A percentile compares a stretch with the other conserved stretches of the same genome.
Evolutionary conservation across 1,284 basidiomycete genomes (phyloP).

Genomic region (Pyrrhoderma noxium): DNA sequence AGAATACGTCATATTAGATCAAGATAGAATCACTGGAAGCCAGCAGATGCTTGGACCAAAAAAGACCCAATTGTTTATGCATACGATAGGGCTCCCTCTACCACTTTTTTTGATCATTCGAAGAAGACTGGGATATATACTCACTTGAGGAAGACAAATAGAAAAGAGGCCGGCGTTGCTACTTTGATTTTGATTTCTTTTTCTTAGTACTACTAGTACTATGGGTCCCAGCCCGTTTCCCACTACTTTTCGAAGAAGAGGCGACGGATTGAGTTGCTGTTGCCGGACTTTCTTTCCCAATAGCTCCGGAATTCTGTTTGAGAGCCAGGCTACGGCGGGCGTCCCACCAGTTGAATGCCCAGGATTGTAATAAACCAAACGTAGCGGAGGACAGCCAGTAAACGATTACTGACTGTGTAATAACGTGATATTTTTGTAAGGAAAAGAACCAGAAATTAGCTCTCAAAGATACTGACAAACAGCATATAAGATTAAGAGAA

Average conservation of each 20-base stretch:
- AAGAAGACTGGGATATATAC: constrained; percentile 11
- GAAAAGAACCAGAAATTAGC: constrained; percentile 9
- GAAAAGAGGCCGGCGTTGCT: background rate
- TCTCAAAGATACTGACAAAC: too few relatives aligned
- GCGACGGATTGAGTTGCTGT: too few relatives aligned
- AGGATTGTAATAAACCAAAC: constrained; percentile 75
- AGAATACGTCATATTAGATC: constrained; percentile 76
- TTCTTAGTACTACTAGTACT: background rate
- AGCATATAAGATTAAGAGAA: too few relatives aligned
- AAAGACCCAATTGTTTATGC: constrained; percentile 19
- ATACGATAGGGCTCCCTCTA: constrained; percentile 49
- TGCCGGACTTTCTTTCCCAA: too few relatives aligned
- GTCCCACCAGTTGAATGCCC: constrained; percentile 63
- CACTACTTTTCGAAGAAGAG: too few relatives aligned
- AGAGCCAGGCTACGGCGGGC: constrained; percentile 28
- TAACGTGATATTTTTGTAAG: too few relatives aligned
- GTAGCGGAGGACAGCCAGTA: constrained; percentile 83
- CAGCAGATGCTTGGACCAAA: constrained; percentile 31
- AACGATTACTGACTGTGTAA: constrained; percentile 58
- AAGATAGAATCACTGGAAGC: constrained; percentile 58
- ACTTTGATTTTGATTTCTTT: background rate
- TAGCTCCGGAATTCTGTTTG: too few relatives aligned
- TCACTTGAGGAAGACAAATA: background rate
- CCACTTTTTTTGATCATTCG: constrained; percentile 67
- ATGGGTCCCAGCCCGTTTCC: too few relatives aligned